Conservation (phyloP, 495 filamentous ascomycete species). For the Lepraria neglecta region DNA sequence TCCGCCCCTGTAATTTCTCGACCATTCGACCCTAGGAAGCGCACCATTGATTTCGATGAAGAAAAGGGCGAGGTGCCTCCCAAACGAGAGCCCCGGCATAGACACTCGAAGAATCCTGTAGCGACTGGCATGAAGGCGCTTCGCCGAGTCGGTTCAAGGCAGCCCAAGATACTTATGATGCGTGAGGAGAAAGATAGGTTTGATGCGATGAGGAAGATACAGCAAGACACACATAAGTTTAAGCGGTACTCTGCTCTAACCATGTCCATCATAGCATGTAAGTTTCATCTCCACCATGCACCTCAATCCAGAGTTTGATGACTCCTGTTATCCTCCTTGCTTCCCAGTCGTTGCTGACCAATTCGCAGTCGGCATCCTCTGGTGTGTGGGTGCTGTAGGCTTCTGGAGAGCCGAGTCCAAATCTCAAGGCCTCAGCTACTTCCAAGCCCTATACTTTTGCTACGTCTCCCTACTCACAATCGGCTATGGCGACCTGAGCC, state of each 20-base stretch:
- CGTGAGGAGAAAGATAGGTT: constrained; percentile 63
- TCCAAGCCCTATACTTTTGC: constrained; percentile 72
- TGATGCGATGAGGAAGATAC: constrained; percentile 74
- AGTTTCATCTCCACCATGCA: constrained; percentile 34
- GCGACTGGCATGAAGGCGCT: constrained; percentile 13
- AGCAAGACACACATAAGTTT: constrained; percentile 53
- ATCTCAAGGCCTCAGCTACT: constrained; percentile 63
- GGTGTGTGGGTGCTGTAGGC: constrained; percentile 75
- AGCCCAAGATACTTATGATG: constrained; percentile 35
- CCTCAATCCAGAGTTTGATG: constrained; percentile 32
- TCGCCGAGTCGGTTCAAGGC: constrained; percentile 16
- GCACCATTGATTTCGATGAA: constrained; percentile 13
- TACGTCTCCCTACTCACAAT: constrained; percentile 80
- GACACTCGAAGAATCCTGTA: constrained; percentile 5
- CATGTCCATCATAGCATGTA: constrained; percentile 57
- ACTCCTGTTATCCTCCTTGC: not conserved
- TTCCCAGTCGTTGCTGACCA: constrained; percentile 6
- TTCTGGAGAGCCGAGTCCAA: constrained; percentile 55
- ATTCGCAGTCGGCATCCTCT: constrained; percentile 48
- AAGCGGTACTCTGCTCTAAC: constrained; percentile 66
- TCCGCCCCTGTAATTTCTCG: constrained; percentile 16
- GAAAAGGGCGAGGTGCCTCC: constrained; percentile 13
- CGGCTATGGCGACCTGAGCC: constrained; percentile 80
- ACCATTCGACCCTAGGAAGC: constrained; percentile 18
- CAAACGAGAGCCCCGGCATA: not conserved